A percentile compares a stretch with the other conserved stretches of the same genome.
Evolutionary conservation across 2,329 filamentous ascomycete species (phyloP).

Genomic region (Aureobasidium uvarum): DNA sequence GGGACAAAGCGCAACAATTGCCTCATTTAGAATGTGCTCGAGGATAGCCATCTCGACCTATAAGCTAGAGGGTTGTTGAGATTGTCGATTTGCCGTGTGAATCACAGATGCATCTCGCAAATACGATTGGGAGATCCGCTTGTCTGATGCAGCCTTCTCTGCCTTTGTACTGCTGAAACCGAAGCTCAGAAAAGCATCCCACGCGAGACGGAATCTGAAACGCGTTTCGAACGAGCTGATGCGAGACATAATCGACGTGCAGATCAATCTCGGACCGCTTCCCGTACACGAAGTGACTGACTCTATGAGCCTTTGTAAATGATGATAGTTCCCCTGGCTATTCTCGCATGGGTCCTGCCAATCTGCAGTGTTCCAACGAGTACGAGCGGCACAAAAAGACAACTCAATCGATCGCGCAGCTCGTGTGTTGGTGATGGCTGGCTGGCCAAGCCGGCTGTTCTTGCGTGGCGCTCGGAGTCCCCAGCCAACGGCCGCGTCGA

Average conservation of each 20-base stretch:
- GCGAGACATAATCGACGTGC: conserved; percentile 20
- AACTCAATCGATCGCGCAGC: not conserved
- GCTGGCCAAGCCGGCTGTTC: conserved; percentile 9
- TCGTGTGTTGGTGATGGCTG: not conserved
- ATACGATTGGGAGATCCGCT: not conserved
- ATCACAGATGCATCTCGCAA: not conserved
- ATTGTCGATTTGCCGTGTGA: not conserved
- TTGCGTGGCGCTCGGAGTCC: conserved; percentile 1
- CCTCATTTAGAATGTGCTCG: not conserved
- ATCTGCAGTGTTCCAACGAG: not conserved
- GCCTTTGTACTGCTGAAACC: conserved; percentile 20
- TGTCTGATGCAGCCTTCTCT: not conserved
- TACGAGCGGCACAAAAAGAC: not conserved
- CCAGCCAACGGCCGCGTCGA: conserved; percentile 7
- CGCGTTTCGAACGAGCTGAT: conserved; percentile 14
- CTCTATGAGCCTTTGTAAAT: not conserved
- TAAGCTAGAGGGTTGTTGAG: not conserved
- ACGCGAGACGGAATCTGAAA: conserved; percentile 14
- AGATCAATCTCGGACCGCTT: conserved; percentile 15
- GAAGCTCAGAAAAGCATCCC: not conserved
- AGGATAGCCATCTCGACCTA: not conserved
- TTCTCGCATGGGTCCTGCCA: not conserved
- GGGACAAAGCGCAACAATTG: not conserved
- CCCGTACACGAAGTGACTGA: not conserved
- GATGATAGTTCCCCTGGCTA: not conserved